phyloP scores from a whole-genome alignment of 1,284 basidiomycete species.

The Ceratobasidium sp. region DNA sequence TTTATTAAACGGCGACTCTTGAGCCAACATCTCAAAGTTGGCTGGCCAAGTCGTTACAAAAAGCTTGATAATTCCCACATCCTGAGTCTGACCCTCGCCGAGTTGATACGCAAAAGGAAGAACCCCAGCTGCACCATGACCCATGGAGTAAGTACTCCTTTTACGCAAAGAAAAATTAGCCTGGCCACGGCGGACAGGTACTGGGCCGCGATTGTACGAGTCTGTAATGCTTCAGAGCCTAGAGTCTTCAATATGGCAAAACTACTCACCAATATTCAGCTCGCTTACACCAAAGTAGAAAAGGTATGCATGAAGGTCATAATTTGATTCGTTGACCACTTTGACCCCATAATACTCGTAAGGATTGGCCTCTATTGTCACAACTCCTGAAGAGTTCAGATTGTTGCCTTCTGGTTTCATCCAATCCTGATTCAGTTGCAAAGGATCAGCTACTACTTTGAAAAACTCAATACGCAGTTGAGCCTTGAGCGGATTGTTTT shows the following conservation, averaged over 20 bases:
- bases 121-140: constrained; percentile 6
- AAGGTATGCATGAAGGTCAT: constrained; percentile 12
- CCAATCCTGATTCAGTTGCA: neutral
- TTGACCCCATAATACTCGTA: constrained; percentile 1
- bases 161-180: neutral
- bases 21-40: neutral
- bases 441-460: neutral
- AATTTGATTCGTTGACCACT: neutral
- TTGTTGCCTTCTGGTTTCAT: neutral
- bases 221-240: neutral
- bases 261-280: constrained; percentile 10
- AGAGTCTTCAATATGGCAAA: neutral
- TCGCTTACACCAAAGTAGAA: constrained; percentile 8
- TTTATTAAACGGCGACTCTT: constrained; percentile 6
- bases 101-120: constrained; percentile 5
- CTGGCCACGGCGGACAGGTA: neutral
- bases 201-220: neutral
- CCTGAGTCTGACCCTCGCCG: neutral
- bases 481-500: neutral
- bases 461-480: constrained; percentile 4
- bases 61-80: constrained; percentile 16
- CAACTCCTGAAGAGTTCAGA: neutral
- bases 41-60: constrained; percentile 16
- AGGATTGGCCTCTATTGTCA: neutral
- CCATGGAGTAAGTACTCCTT: neutral